Conservation (phyloP, 768 basidiomycete species). For the Hypsizygus marmoreus region DNA sequence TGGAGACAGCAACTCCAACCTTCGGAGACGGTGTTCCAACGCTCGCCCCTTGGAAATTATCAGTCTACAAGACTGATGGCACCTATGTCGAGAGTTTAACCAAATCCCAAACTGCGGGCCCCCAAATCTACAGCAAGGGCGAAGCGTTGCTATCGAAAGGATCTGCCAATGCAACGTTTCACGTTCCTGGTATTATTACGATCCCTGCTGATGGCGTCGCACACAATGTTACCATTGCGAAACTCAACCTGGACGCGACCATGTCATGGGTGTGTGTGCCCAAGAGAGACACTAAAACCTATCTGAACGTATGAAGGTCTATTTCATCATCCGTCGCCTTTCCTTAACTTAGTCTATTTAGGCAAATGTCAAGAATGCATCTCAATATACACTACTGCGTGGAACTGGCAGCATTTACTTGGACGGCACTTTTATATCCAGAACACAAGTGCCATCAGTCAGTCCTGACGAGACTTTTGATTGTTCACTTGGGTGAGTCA, state of each 20-base stretch:
- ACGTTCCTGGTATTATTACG: conserved; percentile 23
- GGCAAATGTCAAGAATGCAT: conserved; percentile 30
- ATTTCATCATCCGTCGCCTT: background rate
- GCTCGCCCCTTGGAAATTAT: no score
- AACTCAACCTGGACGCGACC: conserved; percentile 20
- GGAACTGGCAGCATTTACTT: conserved; percentile 28
- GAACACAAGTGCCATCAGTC: conserved; percentile 21
- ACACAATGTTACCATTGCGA: conserved; percentile 28
- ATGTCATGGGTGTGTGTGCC: conserved; percentile 30
- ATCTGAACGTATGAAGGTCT: conserved; percentile 20
- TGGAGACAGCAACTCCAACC: no score
- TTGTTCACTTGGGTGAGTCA: conserved; percentile 27
- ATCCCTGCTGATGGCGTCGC: conserved; percentile 25
- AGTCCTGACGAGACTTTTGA: conserved; percentile 30
- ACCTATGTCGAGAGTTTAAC: no score
- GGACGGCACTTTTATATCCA: conserved; percentile 30
- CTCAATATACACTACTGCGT: conserved; percentile 24
- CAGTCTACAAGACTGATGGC: no score
- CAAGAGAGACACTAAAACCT: conserved; percentile 24
- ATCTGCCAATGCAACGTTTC: conserved; percentile 27
- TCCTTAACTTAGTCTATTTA: conserved; percentile 5
- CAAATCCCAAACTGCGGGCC: no score
- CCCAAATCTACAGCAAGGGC: no score
- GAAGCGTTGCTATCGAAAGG: conserved; percentile 19
- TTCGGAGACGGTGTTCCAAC: no score